phyloP scores from a whole-genome alignment of 352 stramenopile species.

The Pythium apleroticum region DNA sequence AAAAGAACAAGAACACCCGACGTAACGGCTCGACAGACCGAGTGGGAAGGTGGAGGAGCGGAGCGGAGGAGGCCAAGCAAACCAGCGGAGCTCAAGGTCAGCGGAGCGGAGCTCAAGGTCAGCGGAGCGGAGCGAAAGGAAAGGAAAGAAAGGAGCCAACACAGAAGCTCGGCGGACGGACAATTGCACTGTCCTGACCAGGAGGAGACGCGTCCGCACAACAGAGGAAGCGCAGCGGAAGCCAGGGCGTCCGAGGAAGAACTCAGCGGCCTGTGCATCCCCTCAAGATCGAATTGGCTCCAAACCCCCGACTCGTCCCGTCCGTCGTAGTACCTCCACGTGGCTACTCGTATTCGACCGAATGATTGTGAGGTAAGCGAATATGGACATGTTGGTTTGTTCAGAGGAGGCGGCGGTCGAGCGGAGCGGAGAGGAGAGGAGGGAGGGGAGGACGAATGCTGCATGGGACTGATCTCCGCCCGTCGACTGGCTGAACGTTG shows the following conservation, averaged over 20 bases:
- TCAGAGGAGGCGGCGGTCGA: not conserved
- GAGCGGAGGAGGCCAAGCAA: no score
- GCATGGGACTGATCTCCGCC: not conserved
- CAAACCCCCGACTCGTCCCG: not conserved
- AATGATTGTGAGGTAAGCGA: not conserved
- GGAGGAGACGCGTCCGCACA: not conserved
- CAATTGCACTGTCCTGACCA: not conserved
- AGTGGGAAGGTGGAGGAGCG: not conserved
- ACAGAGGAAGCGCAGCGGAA: not conserved
- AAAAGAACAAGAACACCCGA: constrained; percentile 46
- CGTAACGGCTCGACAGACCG: constrained; percentile 4
- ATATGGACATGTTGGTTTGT: not conserved
- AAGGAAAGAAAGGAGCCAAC: not conserved
- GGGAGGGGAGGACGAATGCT: not conserved
- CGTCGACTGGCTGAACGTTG: not conserved
- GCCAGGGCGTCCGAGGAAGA: not conserved
- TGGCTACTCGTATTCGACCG: not conserved
- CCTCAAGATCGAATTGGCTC: constrained; percentile 2
- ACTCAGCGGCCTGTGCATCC: constrained; percentile 6
- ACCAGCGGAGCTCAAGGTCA: not conserved
- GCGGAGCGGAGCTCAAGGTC: not conserved
- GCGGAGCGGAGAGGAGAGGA: not conserved
- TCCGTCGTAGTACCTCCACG: not conserved
- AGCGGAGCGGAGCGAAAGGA: not conserved
- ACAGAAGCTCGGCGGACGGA: not conserved